phyloP scores from a whole-genome alignment of 202 grass and related monocot genomes.

The Dendrocalamus latiflorus region DNA sequence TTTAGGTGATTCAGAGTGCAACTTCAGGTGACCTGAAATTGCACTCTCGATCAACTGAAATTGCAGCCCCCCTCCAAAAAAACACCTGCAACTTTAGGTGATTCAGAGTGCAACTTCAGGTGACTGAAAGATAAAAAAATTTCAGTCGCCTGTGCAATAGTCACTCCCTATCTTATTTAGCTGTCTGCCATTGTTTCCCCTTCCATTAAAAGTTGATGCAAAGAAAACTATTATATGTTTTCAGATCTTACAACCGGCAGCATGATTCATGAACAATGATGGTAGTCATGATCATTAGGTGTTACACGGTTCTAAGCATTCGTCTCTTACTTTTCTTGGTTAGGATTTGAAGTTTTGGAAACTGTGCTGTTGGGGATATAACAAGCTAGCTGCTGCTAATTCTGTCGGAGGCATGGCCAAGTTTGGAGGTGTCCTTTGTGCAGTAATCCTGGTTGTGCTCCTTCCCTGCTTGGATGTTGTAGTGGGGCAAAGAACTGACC shows the following conservation, averaged over 20 bases:
- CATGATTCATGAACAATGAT: neutral
- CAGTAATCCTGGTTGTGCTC: slow-evolving; percentile 1
- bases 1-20: too few species aligned
- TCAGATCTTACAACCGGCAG: neutral
- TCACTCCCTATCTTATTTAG: neutral
- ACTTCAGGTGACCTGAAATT: too few species aligned
- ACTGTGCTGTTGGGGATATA: slow-evolving; percentile 1
- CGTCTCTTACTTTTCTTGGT: neutral
- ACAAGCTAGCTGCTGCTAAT: slow-evolving; percentile 9
- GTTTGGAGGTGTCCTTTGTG: neutral
- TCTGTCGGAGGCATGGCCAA: neutral
- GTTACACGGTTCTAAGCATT: neutral
- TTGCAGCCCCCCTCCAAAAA: too few species aligned
- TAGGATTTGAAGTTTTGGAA: neutral
- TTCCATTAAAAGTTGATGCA: slow-evolving; percentile 7
- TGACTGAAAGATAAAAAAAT: too few species aligned
- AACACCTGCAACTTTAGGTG: too few species aligned
- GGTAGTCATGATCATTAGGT: neutral
- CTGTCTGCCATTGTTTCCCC: neutral
- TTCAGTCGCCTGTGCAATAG: too few species aligned
- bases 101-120: too few species aligned
- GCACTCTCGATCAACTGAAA: too few species aligned
- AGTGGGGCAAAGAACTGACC: slow-evolving; percentile 23
- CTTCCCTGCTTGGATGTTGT: slow-evolving; percentile 30
- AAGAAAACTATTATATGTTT: neutral